phyloP scores from a whole-genome alignment of 139 green algal species.

The Coccomyxa sp. region DNA sequence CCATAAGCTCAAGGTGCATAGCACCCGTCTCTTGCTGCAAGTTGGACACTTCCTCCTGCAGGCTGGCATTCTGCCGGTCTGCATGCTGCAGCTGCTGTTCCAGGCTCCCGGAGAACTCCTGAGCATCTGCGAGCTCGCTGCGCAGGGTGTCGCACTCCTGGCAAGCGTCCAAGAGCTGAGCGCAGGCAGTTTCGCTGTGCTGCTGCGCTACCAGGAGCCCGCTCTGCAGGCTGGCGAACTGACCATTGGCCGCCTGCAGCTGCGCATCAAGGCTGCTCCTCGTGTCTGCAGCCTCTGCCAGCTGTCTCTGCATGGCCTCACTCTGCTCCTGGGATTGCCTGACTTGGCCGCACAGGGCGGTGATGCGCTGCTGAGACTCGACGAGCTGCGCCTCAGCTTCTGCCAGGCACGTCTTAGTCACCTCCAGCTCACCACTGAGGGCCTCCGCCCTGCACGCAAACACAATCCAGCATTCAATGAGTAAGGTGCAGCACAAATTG shows the following conservation, averaged over 20 bases:
- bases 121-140: no score
- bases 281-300: not conserved
- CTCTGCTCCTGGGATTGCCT: not conserved
- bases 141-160: no score
- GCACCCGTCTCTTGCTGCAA: not conserved
- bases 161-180: not conserved
- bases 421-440: not conserved
- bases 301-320: not conserved
- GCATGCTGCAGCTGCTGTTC: not conserved
- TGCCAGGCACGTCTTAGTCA: not conserved
- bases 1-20: not conserved
- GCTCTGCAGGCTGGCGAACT: not conserved
- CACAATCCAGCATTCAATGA: no score
- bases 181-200: not conserved
- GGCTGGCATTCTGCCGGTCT: not conserved
- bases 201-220: not conserved
- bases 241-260: not conserved
- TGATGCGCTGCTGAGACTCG: not conserved
- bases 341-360: not conserved
- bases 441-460: no score
- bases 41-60: not conserved
- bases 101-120: not conserved
- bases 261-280: not conserved
- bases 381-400: not conserved
- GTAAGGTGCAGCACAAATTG: no score